phyloP scores from a whole-genome alignment of 2,329 filamentous ascomycete genomes.

The Beauveria sp. region DNA sequence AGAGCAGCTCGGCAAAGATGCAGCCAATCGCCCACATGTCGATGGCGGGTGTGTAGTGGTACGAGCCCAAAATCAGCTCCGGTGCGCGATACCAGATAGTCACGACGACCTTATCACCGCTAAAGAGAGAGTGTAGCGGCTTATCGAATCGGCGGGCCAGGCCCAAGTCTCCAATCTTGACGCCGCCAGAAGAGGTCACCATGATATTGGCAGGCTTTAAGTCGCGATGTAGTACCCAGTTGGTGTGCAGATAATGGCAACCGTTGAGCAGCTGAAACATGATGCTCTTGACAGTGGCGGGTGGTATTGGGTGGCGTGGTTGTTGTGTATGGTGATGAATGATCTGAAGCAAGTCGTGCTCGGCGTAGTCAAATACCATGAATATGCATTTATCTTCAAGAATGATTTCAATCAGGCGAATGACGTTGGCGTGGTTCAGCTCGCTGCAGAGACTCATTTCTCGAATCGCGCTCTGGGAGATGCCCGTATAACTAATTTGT shows the following conservation, averaged over 20 bases:
- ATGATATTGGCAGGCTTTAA: constrained; percentile 98
- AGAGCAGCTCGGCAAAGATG: constrained; percentile 92
- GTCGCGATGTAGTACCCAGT: constrained; percentile 96
- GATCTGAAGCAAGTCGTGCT: constrained; percentile 94
- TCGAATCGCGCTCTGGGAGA: constrained; percentile 92
- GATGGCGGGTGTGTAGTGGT: constrained; percentile 96
- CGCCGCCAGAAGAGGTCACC: constrained; percentile 82
- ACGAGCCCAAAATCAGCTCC: constrained; percentile 80
- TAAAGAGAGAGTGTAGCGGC: constrained; percentile 83
- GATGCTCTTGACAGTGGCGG: constrained; percentile 83
- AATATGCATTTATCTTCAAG: constrained; percentile 98
- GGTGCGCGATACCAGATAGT: constrained; percentile 99
- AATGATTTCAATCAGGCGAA: constrained; percentile 89
- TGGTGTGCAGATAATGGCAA: constrained; percentile 86
- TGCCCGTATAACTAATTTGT: constrained; percentile 87
- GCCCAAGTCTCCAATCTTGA: constrained; percentile 92
- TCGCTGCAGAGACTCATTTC: constrained; percentile 98
- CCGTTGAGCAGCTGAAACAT: constrained; percentile 95
- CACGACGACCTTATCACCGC: constrained; percentile 94
- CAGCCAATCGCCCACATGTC: constrained; percentile 98
- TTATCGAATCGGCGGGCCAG: constrained; percentile 91
- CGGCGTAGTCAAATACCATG: constrained; percentile 98
- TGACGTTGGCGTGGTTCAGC: constrained; percentile 79
- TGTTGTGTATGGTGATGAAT: constrained; percentile 96
- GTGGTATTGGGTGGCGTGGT: constrained; percentile 79